Evolutionary conservation across 2,329 filamentous ascomycete genomes (phyloP).

Genomic region (Aspergillus amoenus): DNA sequence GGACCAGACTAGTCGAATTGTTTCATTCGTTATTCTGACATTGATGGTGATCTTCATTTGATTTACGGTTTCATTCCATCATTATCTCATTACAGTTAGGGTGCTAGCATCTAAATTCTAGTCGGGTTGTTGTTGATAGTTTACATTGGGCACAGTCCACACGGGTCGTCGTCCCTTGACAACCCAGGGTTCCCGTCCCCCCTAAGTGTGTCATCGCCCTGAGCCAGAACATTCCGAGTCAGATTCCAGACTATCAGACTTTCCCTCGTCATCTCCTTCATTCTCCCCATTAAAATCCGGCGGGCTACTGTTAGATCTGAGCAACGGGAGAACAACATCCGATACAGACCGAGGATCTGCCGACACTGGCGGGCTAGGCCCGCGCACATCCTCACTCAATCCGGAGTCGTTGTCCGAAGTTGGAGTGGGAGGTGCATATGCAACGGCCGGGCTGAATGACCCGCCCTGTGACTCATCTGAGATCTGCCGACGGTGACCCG

Average conservation of each 20-base stretch:
- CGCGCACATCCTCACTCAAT: constrained; percentile 18
- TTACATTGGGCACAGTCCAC: not conserved
- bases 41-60: not conserved
- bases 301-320: constrained; percentile 34
- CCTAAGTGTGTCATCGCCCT: not conserved
- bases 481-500: constrained; percentile 30
- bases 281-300: constrained; percentile 24
- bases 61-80: constrained; percentile 4
- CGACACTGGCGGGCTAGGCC: constrained; percentile 6
- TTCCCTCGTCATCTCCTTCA: constrained; percentile 11
- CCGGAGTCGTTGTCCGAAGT: constrained; percentile 30
- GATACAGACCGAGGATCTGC: constrained; percentile 21
- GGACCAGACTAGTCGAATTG: not conserved
- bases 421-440: constrained; percentile 42
- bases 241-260: not conserved
- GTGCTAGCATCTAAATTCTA: not conserved
- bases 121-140: not conserved
- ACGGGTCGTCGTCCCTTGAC: no score
- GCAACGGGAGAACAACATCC: constrained; percentile 22
- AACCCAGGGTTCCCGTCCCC: not conserved
- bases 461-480: constrained; percentile 37
- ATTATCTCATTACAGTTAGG: not conserved
- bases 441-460: constrained; percentile 30
- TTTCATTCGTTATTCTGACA: not conserved
- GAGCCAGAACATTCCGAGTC: constrained; percentile 7